phyloP scores from a whole-genome alignment of 2,329 filamentous ascomycete species.

The Colletotrichum graminicola region DNA sequence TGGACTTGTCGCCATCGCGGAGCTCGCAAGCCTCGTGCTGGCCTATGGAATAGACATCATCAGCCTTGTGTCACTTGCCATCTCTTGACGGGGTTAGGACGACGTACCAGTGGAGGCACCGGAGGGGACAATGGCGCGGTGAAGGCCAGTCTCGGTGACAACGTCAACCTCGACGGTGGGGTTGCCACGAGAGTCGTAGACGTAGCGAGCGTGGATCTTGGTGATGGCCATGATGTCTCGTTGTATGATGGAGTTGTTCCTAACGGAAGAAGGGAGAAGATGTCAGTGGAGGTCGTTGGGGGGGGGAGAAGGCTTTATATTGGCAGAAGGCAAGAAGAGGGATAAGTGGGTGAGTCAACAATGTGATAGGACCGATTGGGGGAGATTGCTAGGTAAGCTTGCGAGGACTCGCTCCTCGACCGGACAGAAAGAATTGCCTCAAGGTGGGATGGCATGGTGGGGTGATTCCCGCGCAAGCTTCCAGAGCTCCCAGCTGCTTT shows the following conservation, averaged over 20 bases:
- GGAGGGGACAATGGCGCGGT: slow-evolving; percentile 94
- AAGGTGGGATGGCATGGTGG: slow-evolving; percentile 41
- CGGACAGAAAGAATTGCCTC: slow-evolving; percentile 41
- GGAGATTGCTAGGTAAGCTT: slow-evolving; percentile 41
- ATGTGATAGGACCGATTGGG: slow-evolving; percentile 41
- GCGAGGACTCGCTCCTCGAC: slow-evolving; percentile 40
- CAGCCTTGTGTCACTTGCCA: slow-evolving; percentile 47
- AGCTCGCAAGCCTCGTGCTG: slow-evolving; percentile 93
- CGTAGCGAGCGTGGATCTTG: slow-evolving; percentile 91
- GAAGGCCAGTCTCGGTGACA: slow-evolving; percentile 90
- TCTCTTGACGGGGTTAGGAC: slow-evolving; percentile 28
- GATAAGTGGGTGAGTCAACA: slow-evolving; percentile 42
- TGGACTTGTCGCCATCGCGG: slow-evolving; percentile 88
- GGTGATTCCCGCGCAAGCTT: slow-evolving; percentile 33
- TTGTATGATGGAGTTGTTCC: slow-evolving; percentile 32
- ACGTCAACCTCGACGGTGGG: slow-evolving; percentile 97
- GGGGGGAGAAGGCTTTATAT: slow-evolving; percentile 39
- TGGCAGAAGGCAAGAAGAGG: slow-evolving; percentile 28
- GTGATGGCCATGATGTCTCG: slow-evolving; percentile 82
- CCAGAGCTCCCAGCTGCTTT: slow-evolving; percentile 35
- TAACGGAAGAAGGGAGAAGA: slow-evolving; percentile 20
- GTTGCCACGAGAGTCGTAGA: slow-evolving; percentile 99
- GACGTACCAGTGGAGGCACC: slow-evolving; percentile 87
- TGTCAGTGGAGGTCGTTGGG: slow-evolving; percentile 23
- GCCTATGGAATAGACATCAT: slow-evolving; percentile 62